Percentiles rank a stretch among this genome's conserved stretches.
phyloP scores from a whole-genome alignment of 495 filamentous ascomycete genomes.

The Echria macrotheca region DNA sequence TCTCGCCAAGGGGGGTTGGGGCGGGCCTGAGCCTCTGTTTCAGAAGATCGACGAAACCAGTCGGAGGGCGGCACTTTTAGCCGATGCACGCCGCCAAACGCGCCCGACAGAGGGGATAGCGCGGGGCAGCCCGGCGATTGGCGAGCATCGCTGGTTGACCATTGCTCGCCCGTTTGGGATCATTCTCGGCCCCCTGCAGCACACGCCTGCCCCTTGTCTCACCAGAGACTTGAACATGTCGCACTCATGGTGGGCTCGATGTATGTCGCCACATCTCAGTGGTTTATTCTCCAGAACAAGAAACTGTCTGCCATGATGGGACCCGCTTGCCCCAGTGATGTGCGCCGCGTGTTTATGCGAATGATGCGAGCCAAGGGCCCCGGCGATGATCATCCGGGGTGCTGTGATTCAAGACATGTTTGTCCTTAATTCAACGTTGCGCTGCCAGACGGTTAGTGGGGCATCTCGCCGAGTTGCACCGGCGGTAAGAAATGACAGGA shows the following conservation, averaged over 20 bases:
- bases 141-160: no score
- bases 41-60: constrained; percentile 1
- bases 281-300: background rate
- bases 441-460: no score
- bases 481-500: no score
- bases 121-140: background rate
- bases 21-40: background rate
- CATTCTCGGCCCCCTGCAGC: background rate
- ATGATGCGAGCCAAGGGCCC: background rate
- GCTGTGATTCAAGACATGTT: no score
- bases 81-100: background rate
- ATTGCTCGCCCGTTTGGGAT: no score
- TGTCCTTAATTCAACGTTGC: no score
- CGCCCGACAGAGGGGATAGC: no score
- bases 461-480: no score
- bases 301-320: background rate
- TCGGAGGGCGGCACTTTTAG: constrained; percentile 4
- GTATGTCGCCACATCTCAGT: background rate
- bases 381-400: background rate
- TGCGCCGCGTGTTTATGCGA: background rate
- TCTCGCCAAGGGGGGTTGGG: constrained; percentile 5
- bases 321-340: background rate
- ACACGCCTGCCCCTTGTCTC: background rate
- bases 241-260: background rate
- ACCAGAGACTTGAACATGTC: background rate